These are phyloP conservation scores for Phylloporus gajari DNA, from an alignment of 1,284 basidiomycete genomes.

Conservation along the genomic window DNA sequence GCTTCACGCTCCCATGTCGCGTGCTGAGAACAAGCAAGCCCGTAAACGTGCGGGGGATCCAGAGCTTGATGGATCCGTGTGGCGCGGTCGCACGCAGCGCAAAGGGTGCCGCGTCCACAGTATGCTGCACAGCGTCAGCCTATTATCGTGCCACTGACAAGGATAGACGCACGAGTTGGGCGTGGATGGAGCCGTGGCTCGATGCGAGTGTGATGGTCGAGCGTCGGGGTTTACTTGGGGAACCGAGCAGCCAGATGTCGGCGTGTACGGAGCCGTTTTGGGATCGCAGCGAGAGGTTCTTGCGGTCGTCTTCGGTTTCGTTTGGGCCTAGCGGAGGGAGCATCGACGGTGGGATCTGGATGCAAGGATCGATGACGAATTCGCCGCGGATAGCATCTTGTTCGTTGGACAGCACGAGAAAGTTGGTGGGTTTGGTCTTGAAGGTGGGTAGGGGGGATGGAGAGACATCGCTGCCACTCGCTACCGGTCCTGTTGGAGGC, in stretches of 20 bases:
- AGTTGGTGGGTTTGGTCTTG: slow-evolving; percentile 50
- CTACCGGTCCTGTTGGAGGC: not conserved
- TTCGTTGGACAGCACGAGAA: slow-evolving; percentile 42
- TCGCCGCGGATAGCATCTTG: slow-evolving; percentile 46
- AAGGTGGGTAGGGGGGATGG: slow-evolving; percentile 9
- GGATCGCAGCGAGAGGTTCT: slow-evolving; percentile 47
- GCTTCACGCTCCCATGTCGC: slow-evolving; percentile 22
- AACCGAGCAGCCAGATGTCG: slow-evolving; percentile 41
- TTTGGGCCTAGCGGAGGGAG: slow-evolving; percentile 42
- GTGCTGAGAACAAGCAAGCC: slow-evolving; percentile 35
- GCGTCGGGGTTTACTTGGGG: too few relatives aligned
- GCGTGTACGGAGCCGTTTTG: slow-evolving; percentile 43
- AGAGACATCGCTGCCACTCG: not conserved
- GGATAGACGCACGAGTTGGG: too few relatives aligned
- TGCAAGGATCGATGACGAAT: slow-evolving; percentile 50
- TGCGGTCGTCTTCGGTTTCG: slow-evolving; percentile 46
- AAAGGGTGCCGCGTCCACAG: slow-evolving; percentile 21
- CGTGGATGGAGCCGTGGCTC: too few relatives aligned
- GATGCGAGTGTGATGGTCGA: too few relatives aligned
- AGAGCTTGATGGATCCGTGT: slow-evolving; percentile 28
- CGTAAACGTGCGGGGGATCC: slow-evolving; percentile 35
- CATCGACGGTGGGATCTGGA: slow-evolving; percentile 47
- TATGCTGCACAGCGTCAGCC: too few relatives aligned
- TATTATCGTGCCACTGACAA: too few relatives aligned
- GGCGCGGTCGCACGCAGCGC: slow-evolving; percentile 9